A percentile compares a stretch with the other conserved stretches of the same genome.
Conservation (phyloP, 768 basidiomycete species). For the Amanita inopinata region DNA sequence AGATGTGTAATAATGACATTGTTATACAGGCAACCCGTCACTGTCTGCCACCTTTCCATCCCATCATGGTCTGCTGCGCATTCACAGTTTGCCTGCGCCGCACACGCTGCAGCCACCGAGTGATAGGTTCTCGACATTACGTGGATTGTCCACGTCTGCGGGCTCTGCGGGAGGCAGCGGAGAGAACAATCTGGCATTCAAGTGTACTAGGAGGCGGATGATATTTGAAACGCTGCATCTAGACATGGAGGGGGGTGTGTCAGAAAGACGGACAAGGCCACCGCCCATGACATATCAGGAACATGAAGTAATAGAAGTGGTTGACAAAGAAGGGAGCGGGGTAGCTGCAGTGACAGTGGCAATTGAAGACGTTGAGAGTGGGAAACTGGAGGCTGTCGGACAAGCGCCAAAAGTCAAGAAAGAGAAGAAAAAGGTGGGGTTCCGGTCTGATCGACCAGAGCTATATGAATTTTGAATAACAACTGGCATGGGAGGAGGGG, state of each 20-base stretch:
- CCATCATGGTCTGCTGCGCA: constrained; percentile 77
- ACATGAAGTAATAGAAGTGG: constrained; percentile 7
- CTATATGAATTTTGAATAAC: constrained; percentile 61
- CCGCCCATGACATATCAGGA: constrained; percentile 11
- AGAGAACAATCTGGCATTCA: constrained; percentile 95
- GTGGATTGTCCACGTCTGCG: constrained; percentile 60
- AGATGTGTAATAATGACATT: background rate
- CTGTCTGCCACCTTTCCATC: constrained; percentile 66
- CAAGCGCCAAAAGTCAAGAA: constrained; percentile 9
- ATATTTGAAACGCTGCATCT: constrained; percentile 89
- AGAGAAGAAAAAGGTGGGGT: constrained; percentile 56
- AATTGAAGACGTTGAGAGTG: constrained; percentile 25
- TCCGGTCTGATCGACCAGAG: constrained; percentile 57
- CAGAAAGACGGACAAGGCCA: constrained; percentile 61
- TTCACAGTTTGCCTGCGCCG: constrained; percentile 67
- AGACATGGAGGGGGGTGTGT: constrained; percentile 77
- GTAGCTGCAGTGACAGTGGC: constrained; percentile 33
- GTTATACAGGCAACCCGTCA: constrained; percentile 58
- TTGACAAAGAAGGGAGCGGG: constrained; percentile 11
- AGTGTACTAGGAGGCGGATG: constrained; percentile 78
- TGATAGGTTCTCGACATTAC: constrained; percentile 73
- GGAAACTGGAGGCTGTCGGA: constrained; percentile 9
- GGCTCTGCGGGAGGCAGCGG: constrained; percentile 53
- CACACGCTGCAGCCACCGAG: constrained; percentile 70
- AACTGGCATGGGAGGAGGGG: background rate